Base-by-base conservation (phyloP, 768 basidiomycete genomes). In the Mycena filopes region DNA sequence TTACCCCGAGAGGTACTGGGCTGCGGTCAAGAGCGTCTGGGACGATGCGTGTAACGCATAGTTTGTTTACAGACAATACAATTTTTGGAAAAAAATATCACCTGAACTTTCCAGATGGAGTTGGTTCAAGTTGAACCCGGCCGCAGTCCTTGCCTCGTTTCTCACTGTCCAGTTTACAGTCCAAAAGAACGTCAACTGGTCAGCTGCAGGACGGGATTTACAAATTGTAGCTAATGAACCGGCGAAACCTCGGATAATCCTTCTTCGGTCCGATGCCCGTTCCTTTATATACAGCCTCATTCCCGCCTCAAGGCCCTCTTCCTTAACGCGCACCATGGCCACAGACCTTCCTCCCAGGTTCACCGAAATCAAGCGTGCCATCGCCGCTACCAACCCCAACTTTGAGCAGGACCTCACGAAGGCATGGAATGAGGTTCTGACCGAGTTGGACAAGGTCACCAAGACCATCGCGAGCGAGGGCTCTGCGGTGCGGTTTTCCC, bases 381-480 rank as follows among this genome's bases (percentile, higher is more conserved):
- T 79, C 48, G 65, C 65, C 18, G 60, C 60, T 23, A 28, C 23
- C 3, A 56, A 79, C 60, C 77, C 81, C n/a, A 75, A 79, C 63
- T 83, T 79, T 36, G 74, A 78, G 71, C 74, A 74, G 55, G 76
- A 71, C 18, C 77, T 82, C 33, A 84, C 78, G 7, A 69, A 71
- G n/a, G 76, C 85, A 1, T 87, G 86, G 87, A 73, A 69, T n/a
- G 81, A 84, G 55, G 70, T 87, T 41, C 74, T 87, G 18, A 62
- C 53, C 0, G 82, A 84, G 66, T 75, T 87, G 13, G 77, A 77
- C 28, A 73, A 65, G 50, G 73, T 72, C 6, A 83, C 83, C 12
- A 72, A 75, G 31, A 75, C 78, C 49, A 81, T 87, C 43, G 77
- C 76, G 1, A 64, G 73, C 31, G 68, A 74, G 61, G 84, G 84